phyloP scores from a whole-genome alignment of 2,329 filamentous ascomycete genomes.

The Myriosclerotinia duriaeana region DNA sequence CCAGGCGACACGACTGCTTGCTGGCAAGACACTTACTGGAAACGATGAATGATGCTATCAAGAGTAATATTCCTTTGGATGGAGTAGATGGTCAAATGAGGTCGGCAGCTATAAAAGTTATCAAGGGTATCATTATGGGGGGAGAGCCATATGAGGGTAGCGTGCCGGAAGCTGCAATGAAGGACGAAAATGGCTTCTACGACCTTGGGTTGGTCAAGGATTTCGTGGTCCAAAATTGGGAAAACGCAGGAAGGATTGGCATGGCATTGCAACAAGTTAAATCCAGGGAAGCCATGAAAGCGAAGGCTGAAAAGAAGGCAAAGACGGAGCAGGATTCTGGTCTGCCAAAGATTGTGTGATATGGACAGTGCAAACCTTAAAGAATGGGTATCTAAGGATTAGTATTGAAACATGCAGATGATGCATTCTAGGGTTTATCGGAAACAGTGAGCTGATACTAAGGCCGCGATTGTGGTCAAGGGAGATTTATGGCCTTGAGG shows the following conservation, averaged over 20 bases:
- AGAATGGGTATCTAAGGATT: neutral
- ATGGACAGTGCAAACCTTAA: neutral
- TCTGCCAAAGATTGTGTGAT: neutral
- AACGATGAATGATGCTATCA: constrained; percentile 51
- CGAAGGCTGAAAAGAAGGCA: constrained; percentile 29
- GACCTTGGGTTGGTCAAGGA: constrained; percentile 44
- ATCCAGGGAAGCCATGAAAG: constrained; percentile 27
- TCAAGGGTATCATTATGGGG: constrained; percentile 53
- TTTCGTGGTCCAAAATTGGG: constrained; percentile 47
- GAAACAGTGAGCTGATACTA: neutral
- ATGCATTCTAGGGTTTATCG: neutral
- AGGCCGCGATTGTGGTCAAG: neutral
- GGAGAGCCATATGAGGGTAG: constrained; percentile 45
- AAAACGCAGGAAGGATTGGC: constrained; percentile 43
- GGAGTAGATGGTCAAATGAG: constrained; percentile 13
- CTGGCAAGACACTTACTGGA: constrained; percentile 44
- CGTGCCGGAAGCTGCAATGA: constrained; percentile 36
- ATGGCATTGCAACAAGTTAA: constrained; percentile 35
- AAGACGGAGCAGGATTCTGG: constrained; percentile 1
- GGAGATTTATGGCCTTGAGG: neutral
- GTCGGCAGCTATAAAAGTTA: constrained; percentile 42
- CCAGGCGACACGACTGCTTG: constrained; percentile 46
- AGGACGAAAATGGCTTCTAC: constrained; percentile 46
- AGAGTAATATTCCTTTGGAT: constrained; percentile 41
- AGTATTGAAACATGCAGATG: neutral